phyloP scores from a whole-genome alignment of 2,329 filamentous ascomycete species.

The Colletotrichum eremochloae region DNA sequence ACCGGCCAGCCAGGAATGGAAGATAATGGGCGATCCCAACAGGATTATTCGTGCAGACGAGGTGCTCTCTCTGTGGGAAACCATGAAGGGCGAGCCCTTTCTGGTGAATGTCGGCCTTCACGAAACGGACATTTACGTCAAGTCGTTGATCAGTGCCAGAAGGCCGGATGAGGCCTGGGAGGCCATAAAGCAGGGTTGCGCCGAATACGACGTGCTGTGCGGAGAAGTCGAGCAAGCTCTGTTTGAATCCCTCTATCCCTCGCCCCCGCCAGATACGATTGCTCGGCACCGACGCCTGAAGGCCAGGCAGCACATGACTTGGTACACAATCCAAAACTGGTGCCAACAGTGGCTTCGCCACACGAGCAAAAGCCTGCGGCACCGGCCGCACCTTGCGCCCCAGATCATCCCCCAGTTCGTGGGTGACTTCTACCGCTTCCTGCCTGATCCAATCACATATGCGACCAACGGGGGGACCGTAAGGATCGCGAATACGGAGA shows the following conservation, averaged over 20 bases:
- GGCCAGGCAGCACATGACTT: constrained; percentile 35
- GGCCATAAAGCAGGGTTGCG: constrained; percentile 20
- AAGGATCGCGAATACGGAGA: constrained; percentile 19
- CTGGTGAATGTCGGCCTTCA: constrained; percentile 68
- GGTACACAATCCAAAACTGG: constrained; percentile 37
- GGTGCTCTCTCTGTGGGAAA: constrained; percentile 68
- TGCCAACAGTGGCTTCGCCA: constrained; percentile 33
- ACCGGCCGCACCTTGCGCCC: background rate
- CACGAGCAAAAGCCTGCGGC: constrained; percentile 12
- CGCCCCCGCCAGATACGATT: constrained; percentile 25
- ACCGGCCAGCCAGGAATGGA: constrained; percentile 54
- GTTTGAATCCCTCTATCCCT: constrained; percentile 34
- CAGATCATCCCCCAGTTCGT: constrained; percentile 34
- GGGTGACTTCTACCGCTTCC: constrained; percentile 37
- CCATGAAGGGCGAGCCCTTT: constrained; percentile 71
- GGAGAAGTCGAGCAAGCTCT: constrained; percentile 33
- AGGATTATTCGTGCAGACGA: constrained; percentile 56
- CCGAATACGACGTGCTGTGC: constrained; percentile 19
- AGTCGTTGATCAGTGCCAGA: constrained; percentile 51
- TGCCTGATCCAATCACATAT: constrained; percentile 36
- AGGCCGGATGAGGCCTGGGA: constrained; percentile 28
- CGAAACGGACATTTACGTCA: constrained; percentile 64
- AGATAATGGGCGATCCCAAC: constrained; percentile 47
- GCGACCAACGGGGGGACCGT: constrained; percentile 35
- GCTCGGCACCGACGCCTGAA: constrained; percentile 32